Percentiles rank a stretch among this genome's conserved stretches.
Evolutionary conservation across 1,139 yeast species (phyloP).

Genomic region (Taphrina deformans): DNA sequence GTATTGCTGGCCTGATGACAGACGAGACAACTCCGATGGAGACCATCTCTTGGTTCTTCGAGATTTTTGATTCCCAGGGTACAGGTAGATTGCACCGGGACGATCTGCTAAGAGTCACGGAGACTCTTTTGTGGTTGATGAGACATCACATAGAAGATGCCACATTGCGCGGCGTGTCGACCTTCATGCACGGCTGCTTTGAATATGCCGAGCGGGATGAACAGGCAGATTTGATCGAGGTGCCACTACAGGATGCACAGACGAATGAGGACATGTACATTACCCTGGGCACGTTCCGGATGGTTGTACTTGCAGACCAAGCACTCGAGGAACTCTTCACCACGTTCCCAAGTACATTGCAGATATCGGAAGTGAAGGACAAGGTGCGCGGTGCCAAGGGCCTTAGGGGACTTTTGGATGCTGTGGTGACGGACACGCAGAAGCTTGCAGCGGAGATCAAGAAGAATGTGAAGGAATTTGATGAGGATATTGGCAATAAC

Average conservation of each 20-base stretch:
- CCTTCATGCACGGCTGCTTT: constrained; percentile 81
- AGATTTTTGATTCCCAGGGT: constrained; percentile 64
- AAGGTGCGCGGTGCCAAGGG: constrained; percentile 48
- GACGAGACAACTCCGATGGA: constrained; percentile 67
- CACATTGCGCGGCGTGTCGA: constrained; percentile 82
- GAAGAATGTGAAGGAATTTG: constrained; percentile 27
- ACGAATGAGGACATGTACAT: constrained; percentile 58
- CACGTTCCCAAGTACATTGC: constrained; percentile 65
- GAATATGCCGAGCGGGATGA: constrained; percentile 62
- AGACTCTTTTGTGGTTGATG: constrained; percentile 77
- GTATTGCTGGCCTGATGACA: constrained; percentile 68
- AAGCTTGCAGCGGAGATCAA: constrained; percentile 60
- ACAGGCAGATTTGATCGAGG: not conserved
- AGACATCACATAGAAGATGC: constrained; percentile 51
- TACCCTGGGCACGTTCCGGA: constrained; percentile 84
- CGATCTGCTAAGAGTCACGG: constrained; percentile 78
- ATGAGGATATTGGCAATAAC: constrained; percentile 14
- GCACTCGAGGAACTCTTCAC: constrained; percentile 83
- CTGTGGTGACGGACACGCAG: constrained; percentile 85
- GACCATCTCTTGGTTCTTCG: constrained; percentile 74
- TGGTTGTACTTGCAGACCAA: constrained; percentile 92
- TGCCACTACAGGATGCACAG: not conserved
- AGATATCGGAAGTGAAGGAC: constrained; percentile 58
- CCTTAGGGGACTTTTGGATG: constrained; percentile 90
- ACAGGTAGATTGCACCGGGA: constrained; percentile 71